Evolutionary conservation across 2,329 filamentous ascomycete species (phyloP), one percentile per base, ranked within the genome.

Genomic region (Chaetomium globosum): DNA sequence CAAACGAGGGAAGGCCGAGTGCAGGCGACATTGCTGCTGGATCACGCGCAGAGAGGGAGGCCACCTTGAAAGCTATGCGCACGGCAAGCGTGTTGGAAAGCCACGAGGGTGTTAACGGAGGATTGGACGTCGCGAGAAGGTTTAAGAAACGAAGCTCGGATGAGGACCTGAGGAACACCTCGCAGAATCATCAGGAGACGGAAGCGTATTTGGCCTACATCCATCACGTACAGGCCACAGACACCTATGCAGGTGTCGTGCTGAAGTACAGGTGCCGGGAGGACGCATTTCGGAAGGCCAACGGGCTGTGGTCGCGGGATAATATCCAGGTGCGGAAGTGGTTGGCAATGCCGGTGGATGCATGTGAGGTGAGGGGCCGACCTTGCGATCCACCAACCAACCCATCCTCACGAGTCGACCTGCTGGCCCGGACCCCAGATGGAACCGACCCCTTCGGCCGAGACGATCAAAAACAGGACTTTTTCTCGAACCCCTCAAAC

Each of bases 221-320:
- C 59, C 95, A 99, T 77, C 88, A 90, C 72, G 92, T 98, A 21
- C 85, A 89, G 71, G 85, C 89, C 16, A 85, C 85, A 53, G 95
- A 99, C 78, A 98, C 93, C 1, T 88, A 98, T 71, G 93, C 93
- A 1, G 94, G 95, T 2, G 88, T 99, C 59, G 90, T 95, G 60
- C 88, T 99, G 69, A 91, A 89, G 72, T 99, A 96, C 77, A 89
- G 91, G 72, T 98, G 94, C 75, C 87, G 91, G 68, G 88, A 93
- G 63, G 89, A 93, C 56, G 85, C 90, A 1, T 88, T 99, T 70
- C 85, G 92, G 65, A 95, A 91, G 75, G 88, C 92, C 48, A 99
- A 99, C 75, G 87, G 95, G 12, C 87, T 99, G 73, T 99, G 95
- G 95, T 92, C 93, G 7, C 92, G 93, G 69, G 95, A 98, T 74